Evolutionary conservation across 768 basidiomycete species (phyloP), one percentile per base, ranked within the genome.

Genomic region (Pisolithus marmoratus): DNA sequence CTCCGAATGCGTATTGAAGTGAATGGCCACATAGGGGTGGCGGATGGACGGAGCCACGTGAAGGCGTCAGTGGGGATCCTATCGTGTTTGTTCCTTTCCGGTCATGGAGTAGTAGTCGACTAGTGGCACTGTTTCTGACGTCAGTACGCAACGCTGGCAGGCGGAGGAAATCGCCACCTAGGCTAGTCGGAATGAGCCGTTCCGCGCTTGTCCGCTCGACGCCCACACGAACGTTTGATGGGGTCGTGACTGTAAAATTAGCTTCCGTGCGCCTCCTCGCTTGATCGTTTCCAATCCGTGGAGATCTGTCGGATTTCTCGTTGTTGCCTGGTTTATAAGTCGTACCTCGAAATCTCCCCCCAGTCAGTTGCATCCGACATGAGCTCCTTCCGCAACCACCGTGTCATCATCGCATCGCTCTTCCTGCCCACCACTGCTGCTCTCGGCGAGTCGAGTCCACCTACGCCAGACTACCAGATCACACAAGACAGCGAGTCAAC

Each of bases 401-500:
- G 90, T 29, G 76, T 87, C 50, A 73, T 91, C 66, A 83, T 92
- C 65, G 90, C 88, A 15, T 85, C 86, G n/a, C 82, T 91, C 53
- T 90, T 92, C 64, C 81, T 91, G 34, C 90, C 90, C 36, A 80
- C 79, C 53, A 87, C 88, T 36, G 80, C 81, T 40, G 80, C 83
- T 42, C 70, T 82, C 38, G 82, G 79, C 63, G 71, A 72, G 52
- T 81, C 82, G 0, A 65, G 70, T 14, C 77, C 79, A 0, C 60
- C 79, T 1, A 82, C 83, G 0, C 80, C 83, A 9, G 73, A 75
- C 29, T 61, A 64, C 22, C 49, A 57, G 54, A 5, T 34, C 34
- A 38, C 58, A 24, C 59, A 54, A n/a, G 53, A 58, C 17, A 56
- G 51, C 41, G 34, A 53, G 22, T 37, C 41, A 26, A 46, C 58